Percentiles rank a stretch among this genome's conserved stretches.
Evolutionary conservation across 1,284 basidiomycete genomes (phyloP).

Genomic region (Salmacisia buchloeana): DNA sequence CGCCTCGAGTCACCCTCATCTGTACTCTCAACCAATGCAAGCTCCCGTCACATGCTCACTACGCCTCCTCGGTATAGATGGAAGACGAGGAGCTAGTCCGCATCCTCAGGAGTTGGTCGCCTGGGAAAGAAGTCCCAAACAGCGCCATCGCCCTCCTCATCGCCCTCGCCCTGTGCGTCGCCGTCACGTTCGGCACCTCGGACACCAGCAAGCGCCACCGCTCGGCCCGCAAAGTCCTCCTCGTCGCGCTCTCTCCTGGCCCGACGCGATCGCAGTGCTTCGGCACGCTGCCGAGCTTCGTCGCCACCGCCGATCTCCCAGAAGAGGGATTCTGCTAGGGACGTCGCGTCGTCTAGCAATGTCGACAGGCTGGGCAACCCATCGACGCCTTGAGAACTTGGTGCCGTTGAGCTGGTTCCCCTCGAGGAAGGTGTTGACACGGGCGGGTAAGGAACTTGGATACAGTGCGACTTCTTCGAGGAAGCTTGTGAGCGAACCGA

Average conservation of each 20-base stretch:
- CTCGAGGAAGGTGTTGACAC: not conserved
- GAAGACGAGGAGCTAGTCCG: not conserved
- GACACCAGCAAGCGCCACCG: not conserved
- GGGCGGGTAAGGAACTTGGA: constrained; percentile 1
- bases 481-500: not conserved
- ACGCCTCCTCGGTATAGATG: no score
- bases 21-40: not conserved
- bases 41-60: not conserved
- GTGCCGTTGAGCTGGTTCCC: not conserved
- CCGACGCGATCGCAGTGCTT: not conserved
- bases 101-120: not conserved
- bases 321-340: not conserved
- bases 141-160: not conserved
- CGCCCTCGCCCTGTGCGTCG: not conserved
- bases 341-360: not conserved
- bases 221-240: constrained; percentile 9
- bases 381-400: not conserved
- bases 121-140: constrained; percentile 9
- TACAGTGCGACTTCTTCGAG: not conserved
- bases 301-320: not conserved
- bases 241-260: not conserved
- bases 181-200: not conserved
- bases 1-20: not conserved
- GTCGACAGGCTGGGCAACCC: not conserved
- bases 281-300: not conserved